A percentile compares a stretch with the other conserved stretches of the same genome.
Conservation (phyloP, 108 stramenopile genomes). For the Fragilariopsis cylindrus region DNA sequence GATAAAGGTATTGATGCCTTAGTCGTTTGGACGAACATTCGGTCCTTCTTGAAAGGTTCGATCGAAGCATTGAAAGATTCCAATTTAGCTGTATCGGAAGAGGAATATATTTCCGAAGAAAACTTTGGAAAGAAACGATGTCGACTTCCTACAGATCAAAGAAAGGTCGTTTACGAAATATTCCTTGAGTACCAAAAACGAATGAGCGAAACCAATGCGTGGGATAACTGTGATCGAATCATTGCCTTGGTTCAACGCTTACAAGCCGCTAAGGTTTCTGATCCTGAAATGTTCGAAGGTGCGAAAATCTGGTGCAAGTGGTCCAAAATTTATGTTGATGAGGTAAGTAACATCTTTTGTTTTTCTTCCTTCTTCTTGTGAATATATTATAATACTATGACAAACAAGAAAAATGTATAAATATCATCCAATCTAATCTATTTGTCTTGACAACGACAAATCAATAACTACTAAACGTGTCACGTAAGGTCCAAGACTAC, state of each 20-base stretch:
- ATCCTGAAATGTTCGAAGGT: conserved; percentile 5
- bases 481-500: conserved; percentile 46
- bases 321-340: conserved; percentile 46
- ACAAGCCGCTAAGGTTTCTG: background rate
- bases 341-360: conserved; percentile 8
- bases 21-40: conserved; percentile 57
- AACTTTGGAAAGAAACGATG: conserved; percentile 47
- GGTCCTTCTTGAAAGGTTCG: conserved; percentile 64
- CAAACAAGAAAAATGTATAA: too few species aligned
- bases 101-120: conserved; percentile 34
- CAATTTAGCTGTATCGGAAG: conserved; percentile 24
- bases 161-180: conserved; percentile 34
- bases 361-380: background rate
- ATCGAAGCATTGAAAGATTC: conserved; percentile 45
- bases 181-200: conserved; percentile 44
- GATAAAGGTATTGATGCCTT: conserved; percentile 33
- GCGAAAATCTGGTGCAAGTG: background rate
- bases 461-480: background rate
- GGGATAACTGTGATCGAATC: conserved; percentile 61
- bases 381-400: background rate
- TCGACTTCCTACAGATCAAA: conserved; percentile 31
- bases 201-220: conserved; percentile 31
- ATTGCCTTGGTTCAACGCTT: conserved; percentile 13
- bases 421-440: background rate
- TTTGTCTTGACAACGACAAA: conserved; percentile 6